phyloP scores from a whole-genome alignment of 805 yeast genomes.

The Yamadazyma takamatsuzukensis region DNA sequence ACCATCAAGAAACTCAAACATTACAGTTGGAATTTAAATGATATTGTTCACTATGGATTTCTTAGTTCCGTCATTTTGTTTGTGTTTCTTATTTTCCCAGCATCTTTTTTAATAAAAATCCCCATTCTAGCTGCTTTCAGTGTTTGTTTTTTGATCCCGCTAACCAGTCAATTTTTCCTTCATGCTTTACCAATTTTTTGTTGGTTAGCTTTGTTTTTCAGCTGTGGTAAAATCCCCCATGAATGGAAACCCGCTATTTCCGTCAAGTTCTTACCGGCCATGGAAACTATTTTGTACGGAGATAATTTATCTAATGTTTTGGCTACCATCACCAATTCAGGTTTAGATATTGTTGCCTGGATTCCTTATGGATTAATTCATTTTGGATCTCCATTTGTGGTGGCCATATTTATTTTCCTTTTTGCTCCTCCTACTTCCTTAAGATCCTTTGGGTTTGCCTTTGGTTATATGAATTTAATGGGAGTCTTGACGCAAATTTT shows the following conservation, averaged over 20 bases:
- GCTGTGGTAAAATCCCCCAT: conserved; percentile 70
- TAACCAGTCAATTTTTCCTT: conserved; percentile 79
- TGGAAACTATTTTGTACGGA: conserved; percentile 89
- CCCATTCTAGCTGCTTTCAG: conserved; percentile 40
- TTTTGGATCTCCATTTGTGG: conserved; percentile 85
- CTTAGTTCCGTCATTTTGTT: conserved; percentile 50
- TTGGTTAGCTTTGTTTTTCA: conserved; percentile 82
- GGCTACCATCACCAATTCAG: conserved; percentile 63
- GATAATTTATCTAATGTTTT: conserved; percentile 82
- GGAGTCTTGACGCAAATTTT: conserved; percentile 81
- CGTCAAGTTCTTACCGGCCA: conserved; percentile 83
- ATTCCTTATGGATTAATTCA: conserved; percentile 91
- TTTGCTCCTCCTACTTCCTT: conserved; percentile 91
- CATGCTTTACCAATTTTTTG: conserved; percentile 79
- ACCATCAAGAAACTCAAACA: conserved; percentile 40
- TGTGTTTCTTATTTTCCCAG: conserved; percentile 58
- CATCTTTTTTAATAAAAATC: conserved; percentile 40
- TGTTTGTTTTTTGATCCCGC: conserved; percentile 58
- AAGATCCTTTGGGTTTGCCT: conserved; percentile 83
- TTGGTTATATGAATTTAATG: conserved; percentile 87
- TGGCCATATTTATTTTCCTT: conserved; percentile 70
- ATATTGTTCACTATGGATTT: conserved; percentile 51
- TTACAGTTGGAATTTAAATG: conserved; percentile 43
- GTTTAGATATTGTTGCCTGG: conserved; percentile 88
- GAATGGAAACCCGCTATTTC: conserved; percentile 81